These are phyloP conservation scores for Chalciporus pseudorubinellus DNA, from an alignment of 768 basidiomycete species.

Conservation along the genomic window DNA sequence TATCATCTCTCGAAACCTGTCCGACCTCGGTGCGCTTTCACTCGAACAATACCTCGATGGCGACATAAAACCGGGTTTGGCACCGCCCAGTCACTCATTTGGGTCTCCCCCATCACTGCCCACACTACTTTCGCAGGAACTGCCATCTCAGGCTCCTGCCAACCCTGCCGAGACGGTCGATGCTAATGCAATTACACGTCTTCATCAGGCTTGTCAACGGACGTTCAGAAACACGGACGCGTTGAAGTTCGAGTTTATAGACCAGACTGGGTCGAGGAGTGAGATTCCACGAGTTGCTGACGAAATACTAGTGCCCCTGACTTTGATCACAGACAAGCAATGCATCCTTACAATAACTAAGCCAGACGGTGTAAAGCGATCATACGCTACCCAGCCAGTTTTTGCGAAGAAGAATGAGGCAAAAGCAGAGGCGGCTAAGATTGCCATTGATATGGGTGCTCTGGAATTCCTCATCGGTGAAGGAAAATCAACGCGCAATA, in stretches of 20 bases:
- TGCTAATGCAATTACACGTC: conserved; percentile 29
- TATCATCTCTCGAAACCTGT: conserved; percentile 27
- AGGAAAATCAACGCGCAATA: conserved; percentile 38
- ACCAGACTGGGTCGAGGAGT: conserved; percentile 40
- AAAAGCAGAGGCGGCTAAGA: conserved; percentile 46
- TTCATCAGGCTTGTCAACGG: conserved; percentile 44
- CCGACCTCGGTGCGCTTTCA: conserved; percentile 26
- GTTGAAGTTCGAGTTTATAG: conserved; percentile 48
- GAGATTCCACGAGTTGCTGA: conserved; percentile 2
- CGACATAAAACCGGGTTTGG: neutral
- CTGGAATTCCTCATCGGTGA: conserved; percentile 55
- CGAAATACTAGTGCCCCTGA: no score
- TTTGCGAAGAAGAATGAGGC: conserved; percentile 52
- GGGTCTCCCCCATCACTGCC: neutral
- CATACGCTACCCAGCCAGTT: conserved; percentile 49
- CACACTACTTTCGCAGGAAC: neutral
- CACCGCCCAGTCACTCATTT: neutral
- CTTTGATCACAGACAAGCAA: conserved; percentile 42
- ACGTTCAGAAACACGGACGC: conserved; percentile 40
- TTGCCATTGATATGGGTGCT: conserved; percentile 60
- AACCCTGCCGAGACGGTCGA: conserved; percentile 1
- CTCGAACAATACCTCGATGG: conserved; percentile 27
- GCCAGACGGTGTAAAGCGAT: conserved; percentile 48
- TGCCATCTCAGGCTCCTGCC: neutral
- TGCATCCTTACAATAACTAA: conserved; percentile 62